These are phyloP conservation scores for Phaeosphaeria sp. DNA, from an alignment of 2,329 filamentous ascomycete genomes.

Conservation along the genomic window DNA sequence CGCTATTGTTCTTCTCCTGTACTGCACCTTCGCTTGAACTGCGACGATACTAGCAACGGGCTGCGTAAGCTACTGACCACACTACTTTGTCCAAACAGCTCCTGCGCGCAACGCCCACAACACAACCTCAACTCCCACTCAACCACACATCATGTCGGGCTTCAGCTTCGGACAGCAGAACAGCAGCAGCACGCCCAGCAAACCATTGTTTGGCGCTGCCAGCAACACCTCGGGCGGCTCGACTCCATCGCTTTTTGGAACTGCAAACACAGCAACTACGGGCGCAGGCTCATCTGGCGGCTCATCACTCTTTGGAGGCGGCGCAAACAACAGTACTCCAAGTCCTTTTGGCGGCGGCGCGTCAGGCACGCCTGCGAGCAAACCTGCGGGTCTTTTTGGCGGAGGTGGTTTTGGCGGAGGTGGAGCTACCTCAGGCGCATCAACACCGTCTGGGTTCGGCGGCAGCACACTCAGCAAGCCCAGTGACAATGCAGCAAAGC, in stretches of 20 bases:
- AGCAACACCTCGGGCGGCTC: slow-evolving; percentile 30
- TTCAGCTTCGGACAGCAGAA: slow-evolving; percentile 44
- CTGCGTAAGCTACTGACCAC: not conserved
- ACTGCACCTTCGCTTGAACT: not conserved
- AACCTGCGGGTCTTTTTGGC: slow-evolving; percentile 38
- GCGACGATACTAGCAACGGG: not conserved
- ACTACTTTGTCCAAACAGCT: slow-evolving; percentile 23
- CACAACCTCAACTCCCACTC: slow-evolving; percentile 2
- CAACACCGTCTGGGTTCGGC: slow-evolving; percentile 23
- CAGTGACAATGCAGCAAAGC: slow-evolving; percentile 22
- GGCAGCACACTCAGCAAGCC: slow-evolving; percentile 25
- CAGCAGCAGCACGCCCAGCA: slow-evolving; percentile 33
- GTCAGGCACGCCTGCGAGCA: slow-evolving; percentile 36
- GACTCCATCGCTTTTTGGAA: slow-evolving; percentile 35
- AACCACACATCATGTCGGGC: slow-evolving; percentile 30
- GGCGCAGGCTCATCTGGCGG: slow-evolving; percentile 25
- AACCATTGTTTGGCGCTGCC: slow-evolving; percentile 39
- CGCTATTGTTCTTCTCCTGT: slow-evolving; percentile 1
- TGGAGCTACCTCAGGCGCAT: slow-evolving; percentile 30
- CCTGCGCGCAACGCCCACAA: slow-evolving; percentile 13
- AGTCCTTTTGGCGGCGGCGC: slow-evolving; percentile 34
- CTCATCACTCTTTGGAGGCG: slow-evolving; percentile 20
- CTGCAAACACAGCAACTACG: slow-evolving; percentile 20
- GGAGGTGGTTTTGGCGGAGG: slow-evolving; percentile 33
- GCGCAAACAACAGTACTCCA: slow-evolving; percentile 16